Base-by-base conservation (phyloP, 2,329 filamentous ascomycete species). In the Colletotrichum navitas region DNA sequence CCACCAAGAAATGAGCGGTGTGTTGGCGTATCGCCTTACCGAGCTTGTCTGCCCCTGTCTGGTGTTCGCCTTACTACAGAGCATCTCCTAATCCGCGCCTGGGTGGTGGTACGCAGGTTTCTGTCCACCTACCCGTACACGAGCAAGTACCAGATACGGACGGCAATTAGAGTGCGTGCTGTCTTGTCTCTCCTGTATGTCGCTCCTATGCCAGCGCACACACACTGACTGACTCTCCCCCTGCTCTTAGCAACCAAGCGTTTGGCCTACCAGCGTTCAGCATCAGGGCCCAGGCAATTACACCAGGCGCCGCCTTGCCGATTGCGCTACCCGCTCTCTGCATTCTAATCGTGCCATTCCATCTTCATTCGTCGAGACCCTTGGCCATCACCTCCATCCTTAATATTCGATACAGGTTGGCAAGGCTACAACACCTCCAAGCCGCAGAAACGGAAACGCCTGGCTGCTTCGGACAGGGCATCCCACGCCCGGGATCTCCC, bases 1-100 rank as follows among this genome's bases (percentile, higher is more conserved):
- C 60, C 54, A 45, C 55, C 51, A 65, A 52, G 67, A 74, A 71
- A 73, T 71, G 71, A 73, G 71, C 71, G 63, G 73, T 67, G 71
- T 67, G 71, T 52, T 67, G 60, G 73, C 63, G 71, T 68, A 65
- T 74, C 64, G 72, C 69, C 62, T 29, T 71, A 47, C 21, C 34
- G 11, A 58, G 24, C 41, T 43, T 14, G 32, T 47, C 7, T 43
- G 49, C 66, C 70, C 66, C 49, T 61, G 69, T 56, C 52, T 54
- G 16, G 18, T 32, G 59, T 49, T 32, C 49, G 64, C 34, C 55
- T 41, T 52, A 14, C 51, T 41, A 64, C 47, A 52, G 61, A 52
- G 32, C 52, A 54, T 41, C 55, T 51, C 43, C 24, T 71, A 45
- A 55, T 32, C 55, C 54, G 39, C 55, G 26, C 41, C 41, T 18